Percentiles rank a stretch among this genome's conserved stretches.
These are phyloP conservation scores for Teunomyces kruisii DNA, from an alignment of 805 yeast species.

Conservation along the genomic window DNA sequence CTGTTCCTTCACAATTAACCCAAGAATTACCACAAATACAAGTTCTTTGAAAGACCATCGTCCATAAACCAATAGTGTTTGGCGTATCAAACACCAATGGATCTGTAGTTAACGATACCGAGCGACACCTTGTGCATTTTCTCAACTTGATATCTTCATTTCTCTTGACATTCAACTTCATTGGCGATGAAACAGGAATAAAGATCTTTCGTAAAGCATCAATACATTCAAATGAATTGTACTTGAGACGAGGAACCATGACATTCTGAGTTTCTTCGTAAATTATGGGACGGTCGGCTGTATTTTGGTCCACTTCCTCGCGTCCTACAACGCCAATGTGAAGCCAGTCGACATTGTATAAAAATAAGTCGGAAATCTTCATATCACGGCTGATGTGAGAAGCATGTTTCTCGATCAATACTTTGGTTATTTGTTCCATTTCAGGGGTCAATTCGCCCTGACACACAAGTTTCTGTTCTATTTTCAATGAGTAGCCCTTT, in stretches of 20 bases:
- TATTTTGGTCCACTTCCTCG: not conserved
- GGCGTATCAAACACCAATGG: conserved; percentile 35
- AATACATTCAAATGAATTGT: conserved; percentile 23
- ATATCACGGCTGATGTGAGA: conserved; percentile 43
- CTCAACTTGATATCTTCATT: conserved; percentile 18
- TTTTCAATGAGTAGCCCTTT: conserved; percentile 37
- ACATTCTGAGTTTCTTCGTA: not conserved
- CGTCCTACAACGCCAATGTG: conserved; percentile 30
- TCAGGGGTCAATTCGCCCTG: conserved; percentile 57
- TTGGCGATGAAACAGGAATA: conserved; percentile 13
- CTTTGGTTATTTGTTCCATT: conserved; percentile 37
- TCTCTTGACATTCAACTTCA: not conserved
- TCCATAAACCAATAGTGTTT: conserved; percentile 46
- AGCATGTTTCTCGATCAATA: conserved; percentile 49
- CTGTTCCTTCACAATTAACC: conserved; percentile 39
- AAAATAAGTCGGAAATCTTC: conserved; percentile 55
- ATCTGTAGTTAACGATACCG: conserved; percentile 41
- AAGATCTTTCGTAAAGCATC: conserved; percentile 41
- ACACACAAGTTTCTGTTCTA: conserved; percentile 63
- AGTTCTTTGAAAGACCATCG: conserved; percentile 66
- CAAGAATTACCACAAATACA: conserved; percentile 81
- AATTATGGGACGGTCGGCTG: not conserved
- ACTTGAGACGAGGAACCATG: conserved; percentile 22
- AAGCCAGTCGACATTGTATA: conserved; percentile 69
- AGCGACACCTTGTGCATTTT: conserved; percentile 43